Evolutionary conservation across 768 basidiomycete genomes (phyloP).

Genomic region (Boletus tylopilopsis): DNA sequence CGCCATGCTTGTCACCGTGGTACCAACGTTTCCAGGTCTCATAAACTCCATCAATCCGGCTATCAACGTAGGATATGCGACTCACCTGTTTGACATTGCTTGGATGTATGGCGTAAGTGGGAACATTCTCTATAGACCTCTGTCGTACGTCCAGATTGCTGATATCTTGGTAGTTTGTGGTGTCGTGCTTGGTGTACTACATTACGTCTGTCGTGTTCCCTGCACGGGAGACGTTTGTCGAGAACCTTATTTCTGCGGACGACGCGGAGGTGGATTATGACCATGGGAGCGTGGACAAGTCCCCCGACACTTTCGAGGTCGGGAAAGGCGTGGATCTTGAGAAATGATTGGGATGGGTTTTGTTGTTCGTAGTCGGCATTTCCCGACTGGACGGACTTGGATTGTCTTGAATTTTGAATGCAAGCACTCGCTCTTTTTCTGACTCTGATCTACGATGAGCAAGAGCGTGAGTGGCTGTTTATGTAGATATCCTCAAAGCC

Average conservation of each 20-base stretch:
- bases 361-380: too few species aligned
- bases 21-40: conserved; percentile 74
- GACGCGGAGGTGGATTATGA: conserved; percentile 6
- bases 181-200: conserved; percentile 29
- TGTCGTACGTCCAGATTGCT: background rate
- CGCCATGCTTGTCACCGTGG: conserved; percentile 61
- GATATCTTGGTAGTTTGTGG: conserved; percentile 19
- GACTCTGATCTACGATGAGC: conserved; percentile 12
- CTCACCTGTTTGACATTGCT: conserved; percentile 62
- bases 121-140: too few species aligned
- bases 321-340: conserved; percentile 2
- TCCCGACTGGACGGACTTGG: too few species aligned
- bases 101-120: conserved; percentile 75
- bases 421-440: too few species aligned
- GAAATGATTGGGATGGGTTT: too few species aligned
- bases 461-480: background rate
- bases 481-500: background rate
- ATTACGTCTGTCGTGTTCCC: conserved; percentile 29
- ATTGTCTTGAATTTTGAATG: too few species aligned
- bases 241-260: conserved; percentile 28
- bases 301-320: background rate
- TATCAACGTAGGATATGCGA: conserved; percentile 59
- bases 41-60: conserved; percentile 66
- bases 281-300: background rate
- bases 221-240: conserved; percentile 27